These are phyloP conservation scores for Hericium erinaceus DNA, from an alignment of 768 basidiomycete genomes.

Conservation along the genomic window DNA sequence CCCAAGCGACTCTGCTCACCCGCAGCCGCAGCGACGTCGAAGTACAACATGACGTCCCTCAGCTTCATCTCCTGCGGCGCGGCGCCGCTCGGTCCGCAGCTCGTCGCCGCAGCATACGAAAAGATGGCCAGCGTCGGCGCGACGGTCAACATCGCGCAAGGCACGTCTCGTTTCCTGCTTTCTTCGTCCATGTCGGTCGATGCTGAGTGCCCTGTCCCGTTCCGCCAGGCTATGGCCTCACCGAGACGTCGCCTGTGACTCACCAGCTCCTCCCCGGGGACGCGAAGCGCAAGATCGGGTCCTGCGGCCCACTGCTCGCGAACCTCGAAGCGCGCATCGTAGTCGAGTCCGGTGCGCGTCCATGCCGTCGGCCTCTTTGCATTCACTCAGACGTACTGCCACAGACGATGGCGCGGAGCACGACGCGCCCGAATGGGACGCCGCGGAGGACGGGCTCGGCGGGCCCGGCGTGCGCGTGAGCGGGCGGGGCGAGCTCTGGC, in stretches of 20 bases:
- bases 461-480: conserved; percentile 46
- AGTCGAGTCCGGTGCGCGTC: conserved; percentile 19
- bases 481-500: conserved; percentile 72
- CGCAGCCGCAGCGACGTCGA: conserved; percentile 38
- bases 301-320: conserved; percentile 61
- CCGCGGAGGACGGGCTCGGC: conserved; percentile 26
- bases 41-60: conserved; percentile 59
- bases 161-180: conserved; percentile 19
- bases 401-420: neutral
- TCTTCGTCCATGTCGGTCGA: neutral
- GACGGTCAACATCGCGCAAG: conserved; percentile 39
- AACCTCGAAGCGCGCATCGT: conserved; percentile 72
- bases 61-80: conserved; percentile 60
- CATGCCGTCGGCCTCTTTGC: neutral
- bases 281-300: conserved; percentile 44
- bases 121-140: conserved; percentile 33
- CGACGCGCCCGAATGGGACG: neutral
- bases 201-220: neutral
- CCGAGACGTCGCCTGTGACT: conserved; percentile 72
- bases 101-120: conserved; percentile 40
- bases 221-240: conserved; percentile 59
- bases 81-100: conserved; percentile 63
- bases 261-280: conserved; percentile 42
- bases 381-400: neutral
- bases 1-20: neutral